phyloP scores from a whole-genome alignment of 2,329 filamentous ascomycete species.

The Alternaria panax region DNA sequence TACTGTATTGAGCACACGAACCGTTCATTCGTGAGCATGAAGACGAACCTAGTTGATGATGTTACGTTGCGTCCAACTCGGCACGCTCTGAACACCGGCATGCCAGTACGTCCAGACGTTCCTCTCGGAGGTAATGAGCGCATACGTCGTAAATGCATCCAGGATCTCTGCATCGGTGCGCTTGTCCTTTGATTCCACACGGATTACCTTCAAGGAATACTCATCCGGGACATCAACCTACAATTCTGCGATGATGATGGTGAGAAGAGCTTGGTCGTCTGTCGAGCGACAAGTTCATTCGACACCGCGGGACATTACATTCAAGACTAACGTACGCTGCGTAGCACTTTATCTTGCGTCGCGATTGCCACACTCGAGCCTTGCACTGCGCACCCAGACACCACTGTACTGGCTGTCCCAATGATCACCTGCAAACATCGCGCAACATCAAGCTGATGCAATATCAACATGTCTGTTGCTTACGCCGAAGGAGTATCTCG shows the following conservation, averaged over 20 bases:
- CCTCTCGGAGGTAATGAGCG: conserved; percentile 49
- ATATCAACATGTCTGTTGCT: background rate
- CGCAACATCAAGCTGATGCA: background rate
- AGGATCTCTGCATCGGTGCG: conserved; percentile 32
- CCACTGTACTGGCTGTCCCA: background rate
- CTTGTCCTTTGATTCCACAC: conserved; percentile 24
- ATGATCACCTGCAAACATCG: background rate
- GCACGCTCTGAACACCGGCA: conserved; percentile 46
- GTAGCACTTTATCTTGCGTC: background rate
- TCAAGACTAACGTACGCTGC: background rate
- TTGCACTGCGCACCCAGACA: background rate
- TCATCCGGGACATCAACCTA: conserved; percentile 20
- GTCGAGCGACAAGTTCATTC: background rate
- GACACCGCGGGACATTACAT: background rate
- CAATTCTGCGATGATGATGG: conserved; percentile 3
- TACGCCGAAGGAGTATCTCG: background rate
- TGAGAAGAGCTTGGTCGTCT: background rate
- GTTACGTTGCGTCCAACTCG: conserved; percentile 52
- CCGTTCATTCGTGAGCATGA: conserved; percentile 50
- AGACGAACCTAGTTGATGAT: conserved; percentile 53
- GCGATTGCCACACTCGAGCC: fast-evolving
- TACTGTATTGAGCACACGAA: conserved; percentile 52
- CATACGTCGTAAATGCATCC: conserved; percentile 17
- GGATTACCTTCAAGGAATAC: conserved; percentile 22
- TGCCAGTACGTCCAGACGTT: conserved; percentile 56